Conservation (phyloP, 768 basidiomycete species). For the Tylopilus felleus region DNA sequence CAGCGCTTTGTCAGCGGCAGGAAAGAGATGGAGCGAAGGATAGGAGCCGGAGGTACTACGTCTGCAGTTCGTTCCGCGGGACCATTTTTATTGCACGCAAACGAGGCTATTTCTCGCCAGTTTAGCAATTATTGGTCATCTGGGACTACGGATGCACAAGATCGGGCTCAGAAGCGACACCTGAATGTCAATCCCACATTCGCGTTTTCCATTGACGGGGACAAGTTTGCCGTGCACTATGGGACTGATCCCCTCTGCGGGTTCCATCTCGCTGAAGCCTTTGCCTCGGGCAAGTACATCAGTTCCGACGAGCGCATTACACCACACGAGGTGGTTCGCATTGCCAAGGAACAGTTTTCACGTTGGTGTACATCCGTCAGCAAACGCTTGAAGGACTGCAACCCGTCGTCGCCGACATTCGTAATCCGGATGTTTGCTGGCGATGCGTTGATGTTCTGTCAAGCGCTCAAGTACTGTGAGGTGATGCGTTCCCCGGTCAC, state of each 20-base stretch:
- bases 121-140: conserved; percentile 25
- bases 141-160: conserved; percentile 12
- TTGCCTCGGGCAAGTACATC: conserved; percentile 10
- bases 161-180: not conserved
- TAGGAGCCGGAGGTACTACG: not conserved
- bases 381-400: conserved; percentile 10
- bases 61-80: conserved; percentile 28
- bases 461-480: conserved; percentile 17
- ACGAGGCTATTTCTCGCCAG: conserved; percentile 3
- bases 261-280: conserved; percentile 31
- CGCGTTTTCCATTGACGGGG: conserved; percentile 24
- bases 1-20: conserved; percentile 10
- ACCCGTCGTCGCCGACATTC: conserved; percentile 16
- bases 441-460: conserved; percentile 26
- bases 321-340: conserved; percentile 6
- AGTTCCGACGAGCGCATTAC: not conserved
- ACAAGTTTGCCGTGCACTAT: conserved; percentile 27
- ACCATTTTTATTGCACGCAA: conserved; percentile 11
- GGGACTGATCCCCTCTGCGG: conserved; percentile 28
- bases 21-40: not conserved
- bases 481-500: conserved; percentile 8
- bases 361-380: conserved; percentile 22
- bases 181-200: conserved; percentile 28
- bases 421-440: conserved; percentile 30
- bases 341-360: conserved; percentile 24